phyloP scores from a whole-genome alignment of 805 yeast species.

The Ogataea salicorniae region DNA sequence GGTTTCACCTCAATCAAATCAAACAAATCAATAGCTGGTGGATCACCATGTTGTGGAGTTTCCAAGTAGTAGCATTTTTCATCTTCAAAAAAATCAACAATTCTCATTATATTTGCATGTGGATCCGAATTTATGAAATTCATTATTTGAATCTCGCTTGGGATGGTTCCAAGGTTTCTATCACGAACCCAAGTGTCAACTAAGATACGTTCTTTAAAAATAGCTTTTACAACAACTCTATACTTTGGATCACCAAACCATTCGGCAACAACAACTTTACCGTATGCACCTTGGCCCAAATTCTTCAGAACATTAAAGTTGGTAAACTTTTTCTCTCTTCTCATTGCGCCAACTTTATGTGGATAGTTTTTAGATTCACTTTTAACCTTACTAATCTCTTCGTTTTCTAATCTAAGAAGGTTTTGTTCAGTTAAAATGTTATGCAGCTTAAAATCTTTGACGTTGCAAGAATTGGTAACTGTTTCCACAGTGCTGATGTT shows the following conservation, averaged over 20 bases:
- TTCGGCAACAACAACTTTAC: conserved; percentile 79
- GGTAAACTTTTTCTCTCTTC: conserved; percentile 64
- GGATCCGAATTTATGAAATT: conserved; percentile 70
- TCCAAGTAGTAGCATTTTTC: conserved; percentile 84
- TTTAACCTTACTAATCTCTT: conserved; percentile 34
- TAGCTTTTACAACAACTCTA: conserved; percentile 77
- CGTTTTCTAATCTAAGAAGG: conserved; percentile 42
- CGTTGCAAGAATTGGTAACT: conserved; percentile 5
- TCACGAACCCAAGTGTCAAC: conserved; percentile 98
- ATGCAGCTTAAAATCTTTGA: conserved; percentile 15
- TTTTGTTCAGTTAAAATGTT: conserved; percentile 35
- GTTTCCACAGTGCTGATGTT: conserved; percentile 5
- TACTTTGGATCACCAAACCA: conserved; percentile 59
- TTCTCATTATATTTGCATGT: conserved; percentile 81
- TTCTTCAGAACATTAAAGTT: conserved; percentile 70
- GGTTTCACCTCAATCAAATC: conserved; percentile 86
- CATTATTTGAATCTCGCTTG: conserved; percentile 94
- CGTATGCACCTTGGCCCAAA: conserved; percentile 97
- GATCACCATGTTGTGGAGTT: conserved; percentile 83
- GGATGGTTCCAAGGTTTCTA: conserved; percentile 84
- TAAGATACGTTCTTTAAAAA: conserved; percentile 84
- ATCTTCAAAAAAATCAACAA: conserved; percentile 92
- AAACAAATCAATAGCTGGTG: conserved; percentile 89
- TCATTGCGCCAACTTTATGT: conserved; percentile 54
- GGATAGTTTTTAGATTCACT: conserved; percentile 43